A percentile compares a stretch with the other conserved stretches of the same genome.
phyloP scores from a whole-genome alignment of 2,329 filamentous ascomycete species.

The Aschersonia sp. region DNA sequence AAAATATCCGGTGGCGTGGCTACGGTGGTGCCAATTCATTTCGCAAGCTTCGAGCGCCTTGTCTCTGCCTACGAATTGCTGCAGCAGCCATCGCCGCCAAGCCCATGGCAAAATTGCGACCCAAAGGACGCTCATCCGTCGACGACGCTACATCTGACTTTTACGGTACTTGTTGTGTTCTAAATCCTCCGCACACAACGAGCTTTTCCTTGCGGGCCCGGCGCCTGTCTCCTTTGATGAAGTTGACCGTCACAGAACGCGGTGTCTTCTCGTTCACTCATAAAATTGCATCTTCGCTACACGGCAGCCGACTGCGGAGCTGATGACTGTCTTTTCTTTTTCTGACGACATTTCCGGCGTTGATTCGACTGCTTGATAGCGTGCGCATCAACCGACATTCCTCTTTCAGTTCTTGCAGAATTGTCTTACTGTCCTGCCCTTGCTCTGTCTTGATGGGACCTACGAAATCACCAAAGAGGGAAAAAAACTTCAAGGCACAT shows the following conservation, averaged over 20 bases:
- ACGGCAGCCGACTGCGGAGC: constrained; percentile 7
- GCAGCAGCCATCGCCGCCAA: too few species aligned
- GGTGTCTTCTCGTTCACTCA: constrained; percentile 15
- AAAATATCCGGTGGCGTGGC: not conserved
- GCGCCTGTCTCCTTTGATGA: constrained; percentile 18
- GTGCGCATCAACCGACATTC: not conserved
- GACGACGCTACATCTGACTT: too few species aligned
- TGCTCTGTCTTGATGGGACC: constrained; percentile 20
- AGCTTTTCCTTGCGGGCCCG: constrained; percentile 8
- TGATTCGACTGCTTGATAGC: constrained; percentile 3
- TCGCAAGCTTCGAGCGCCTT: too few species aligned
- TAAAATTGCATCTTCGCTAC: constrained; percentile 6
- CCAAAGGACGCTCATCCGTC: too few species aligned
- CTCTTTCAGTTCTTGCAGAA: not conserved
- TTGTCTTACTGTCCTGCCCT: not conserved
- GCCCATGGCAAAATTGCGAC: too few species aligned
- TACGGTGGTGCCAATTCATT: too few species aligned
- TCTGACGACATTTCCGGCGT: constrained; percentile 5
- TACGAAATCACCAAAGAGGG: constrained; percentile 28
- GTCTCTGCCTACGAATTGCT: too few species aligned
- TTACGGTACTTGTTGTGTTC: constrained; percentile 12
- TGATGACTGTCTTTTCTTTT: not conserved
- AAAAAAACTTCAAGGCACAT: constrained; percentile 20
- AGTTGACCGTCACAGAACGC: constrained; percentile 28
- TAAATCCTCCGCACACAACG: constrained; percentile 11